Evolutionary conservation across 2,329 filamentous ascomycete genomes (phyloP).

Genomic region (Fusarium sulawesiense): DNA sequence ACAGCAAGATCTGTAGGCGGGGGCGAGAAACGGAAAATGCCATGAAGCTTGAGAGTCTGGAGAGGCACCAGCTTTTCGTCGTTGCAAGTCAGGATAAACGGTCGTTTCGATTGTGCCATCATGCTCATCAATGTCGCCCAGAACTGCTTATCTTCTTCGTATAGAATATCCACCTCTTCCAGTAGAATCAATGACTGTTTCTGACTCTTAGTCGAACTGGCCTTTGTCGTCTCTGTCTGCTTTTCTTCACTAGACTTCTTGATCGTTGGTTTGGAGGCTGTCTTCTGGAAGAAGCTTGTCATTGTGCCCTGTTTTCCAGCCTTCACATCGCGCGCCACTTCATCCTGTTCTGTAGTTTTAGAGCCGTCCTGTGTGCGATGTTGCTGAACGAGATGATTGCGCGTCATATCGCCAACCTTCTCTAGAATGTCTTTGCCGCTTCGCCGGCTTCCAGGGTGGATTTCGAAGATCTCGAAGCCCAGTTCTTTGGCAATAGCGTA

Average conservation of each 20-base stretch:
- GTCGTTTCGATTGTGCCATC: conserved; percentile 86
- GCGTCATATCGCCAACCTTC: conserved; percentile 94
- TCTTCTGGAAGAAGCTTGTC: conserved; percentile 80
- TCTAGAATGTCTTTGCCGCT: conserved; percentile 92
- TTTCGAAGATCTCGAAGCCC: conserved; percentile 93
- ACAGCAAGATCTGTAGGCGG: conserved; percentile 75
- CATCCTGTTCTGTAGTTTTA: conserved; percentile 47
- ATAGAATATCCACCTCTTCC: conserved; percentile 93
- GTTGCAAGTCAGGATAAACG: conserved; percentile 95
- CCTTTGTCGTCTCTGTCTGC: conserved; percentile 48
- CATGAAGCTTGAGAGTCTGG: conserved; percentile 80
- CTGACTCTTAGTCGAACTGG: conserved; percentile 64
- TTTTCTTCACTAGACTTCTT: conserved; percentile 47
- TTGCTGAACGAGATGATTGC: conserved; percentile 84
- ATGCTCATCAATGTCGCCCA: conserved; percentile 85
- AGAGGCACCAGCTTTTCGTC: conserved; percentile 86
- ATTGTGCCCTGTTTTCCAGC: conserved; percentile 82
- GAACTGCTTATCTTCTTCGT: conserved; percentile 95
- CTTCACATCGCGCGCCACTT: conserved; percentile 64
- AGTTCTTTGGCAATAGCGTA: conserved; percentile 93
- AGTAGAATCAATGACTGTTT: conserved; percentile 95
- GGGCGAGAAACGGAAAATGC: conserved; percentile 79
- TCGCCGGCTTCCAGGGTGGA: conserved; percentile 84
- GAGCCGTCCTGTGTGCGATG: conserved; percentile 52
- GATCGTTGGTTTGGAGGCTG: conserved; percentile 38